phyloP scores from a whole-genome alignment of 2,329 filamentous ascomycete species.

The Colletotrichum liriopes region DNA sequence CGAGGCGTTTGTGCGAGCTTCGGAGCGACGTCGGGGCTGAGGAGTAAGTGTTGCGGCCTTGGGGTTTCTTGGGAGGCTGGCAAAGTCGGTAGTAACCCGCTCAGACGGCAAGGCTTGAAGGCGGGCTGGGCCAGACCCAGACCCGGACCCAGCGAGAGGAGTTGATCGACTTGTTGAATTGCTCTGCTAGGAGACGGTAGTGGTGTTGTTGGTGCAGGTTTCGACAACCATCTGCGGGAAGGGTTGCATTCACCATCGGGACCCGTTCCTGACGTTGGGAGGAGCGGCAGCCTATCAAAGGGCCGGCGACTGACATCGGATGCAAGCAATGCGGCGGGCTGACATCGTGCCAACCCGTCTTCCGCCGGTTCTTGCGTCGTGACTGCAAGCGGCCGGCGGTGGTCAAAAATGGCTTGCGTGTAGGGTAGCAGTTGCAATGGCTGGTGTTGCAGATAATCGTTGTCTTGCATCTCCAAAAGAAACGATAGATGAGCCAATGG shows the following conservation, averaged over 20 bases:
- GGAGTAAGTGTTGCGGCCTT: conserved; percentile 16
- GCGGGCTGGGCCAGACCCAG: conserved; percentile 3
- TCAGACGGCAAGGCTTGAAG: conserved; percentile 29
- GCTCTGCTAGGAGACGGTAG: conserved; percentile 13
- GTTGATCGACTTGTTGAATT: conserved; percentile 35
- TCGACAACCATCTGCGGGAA: conserved; percentile 34
- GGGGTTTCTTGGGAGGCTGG: conserved; percentile 7
- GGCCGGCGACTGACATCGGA: conserved; percentile 28
- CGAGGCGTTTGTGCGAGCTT: conserved; percentile 39
- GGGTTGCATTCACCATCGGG: conserved; percentile 37
- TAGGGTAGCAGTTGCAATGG: conserved; percentile 19
- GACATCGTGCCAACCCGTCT: conserved; percentile 37
- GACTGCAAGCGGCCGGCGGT: conserved; percentile 22
- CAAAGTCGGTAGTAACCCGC: conserved; percentile 6
- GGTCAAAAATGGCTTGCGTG: conserved; percentile 5
- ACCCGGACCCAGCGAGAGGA: conserved; percentile 3
- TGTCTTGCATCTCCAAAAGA: conserved; percentile 28
- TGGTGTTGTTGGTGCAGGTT: conserved; percentile 24
- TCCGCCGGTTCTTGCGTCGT: conserved; percentile 33
- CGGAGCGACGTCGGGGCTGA: conserved; percentile 40
- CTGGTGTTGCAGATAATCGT: conserved; percentile 30
- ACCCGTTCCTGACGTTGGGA: conserved; percentile 36
- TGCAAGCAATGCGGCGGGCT: conserved; percentile 29
- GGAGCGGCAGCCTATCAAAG: conserved; percentile 32
- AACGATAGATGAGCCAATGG: conserved; percentile 23